phyloP scores from a whole-genome alignment of 495 filamentous ascomycete genomes.

The Terfezia boudieri region DNA sequence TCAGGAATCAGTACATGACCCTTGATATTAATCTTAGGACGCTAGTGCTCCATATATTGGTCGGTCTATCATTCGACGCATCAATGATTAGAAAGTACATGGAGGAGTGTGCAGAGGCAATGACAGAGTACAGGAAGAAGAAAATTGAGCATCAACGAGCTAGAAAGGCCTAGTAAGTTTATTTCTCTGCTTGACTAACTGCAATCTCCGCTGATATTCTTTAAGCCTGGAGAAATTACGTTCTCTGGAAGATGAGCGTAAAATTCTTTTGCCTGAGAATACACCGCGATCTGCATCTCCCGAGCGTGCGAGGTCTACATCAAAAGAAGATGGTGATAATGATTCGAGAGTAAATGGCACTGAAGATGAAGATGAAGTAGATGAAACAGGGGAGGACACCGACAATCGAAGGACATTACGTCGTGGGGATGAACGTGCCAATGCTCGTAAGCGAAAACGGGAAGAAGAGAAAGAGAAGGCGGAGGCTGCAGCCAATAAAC shows the following conservation, averaged over 20 bases:
- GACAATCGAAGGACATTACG: conserved; percentile 47
- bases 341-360: conserved; percentile 43
- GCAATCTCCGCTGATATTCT: conserved; percentile 7
- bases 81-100: conserved; percentile 68
- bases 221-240: conserved; percentile 62
- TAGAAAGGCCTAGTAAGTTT: conserved; percentile 59
- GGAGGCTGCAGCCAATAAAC: conserved; percentile 58
- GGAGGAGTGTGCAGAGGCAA: conserved; percentile 69
- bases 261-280: conserved; percentile 59
- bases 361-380: conserved; percentile 35
- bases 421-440: conserved; percentile 51
- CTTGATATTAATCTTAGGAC: conserved; percentile 69
- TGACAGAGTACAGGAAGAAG: conserved; percentile 83
- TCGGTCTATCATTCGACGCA: conserved; percentile 67
- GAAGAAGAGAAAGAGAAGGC: conserved; percentile 62
- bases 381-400: conserved; percentile 40
- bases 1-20: conserved; percentile 40
- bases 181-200: background rate
- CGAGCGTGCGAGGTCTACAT: conserved; percentile 22
- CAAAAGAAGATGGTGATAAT: conserved; percentile 28
- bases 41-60: conserved; percentile 62
- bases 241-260: conserved; percentile 63
- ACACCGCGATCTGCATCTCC: conserved; percentile 42
- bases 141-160: conserved; percentile 80
- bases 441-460: conserved; percentile 62